Percentiles rank a stretch among this genome's conserved stretches.
These are phyloP conservation scores for Fusarium cyanostomum DNA, from an alignment of 2,329 filamentous ascomycete genomes.

Conservation along the genomic window DNA sequence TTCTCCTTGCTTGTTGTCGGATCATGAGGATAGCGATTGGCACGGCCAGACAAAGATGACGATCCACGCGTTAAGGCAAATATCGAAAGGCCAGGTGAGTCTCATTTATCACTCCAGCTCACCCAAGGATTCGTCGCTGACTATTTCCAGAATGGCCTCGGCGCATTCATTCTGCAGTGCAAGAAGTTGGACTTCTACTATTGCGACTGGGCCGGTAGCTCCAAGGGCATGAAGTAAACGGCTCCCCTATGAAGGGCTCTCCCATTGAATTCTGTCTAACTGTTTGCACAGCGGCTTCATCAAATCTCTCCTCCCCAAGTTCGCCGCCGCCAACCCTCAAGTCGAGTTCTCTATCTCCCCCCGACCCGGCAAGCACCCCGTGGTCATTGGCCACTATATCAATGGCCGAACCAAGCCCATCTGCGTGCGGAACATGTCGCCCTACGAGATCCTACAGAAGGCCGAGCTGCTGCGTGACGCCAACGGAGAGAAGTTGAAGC, in stretches of 20 bases:
- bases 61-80: slow-evolving; percentile 61
- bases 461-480: slow-evolving; percentile 76
- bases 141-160: slow-evolving; percentile 82
- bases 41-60: slow-evolving; percentile 59
- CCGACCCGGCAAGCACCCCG: slow-evolving; percentile 87
- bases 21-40: slow-evolving; percentile 42
- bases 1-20: slow-evolving; percentile 34
- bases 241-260: too few species aligned
- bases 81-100: slow-evolving; percentile 64
- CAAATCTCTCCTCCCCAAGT: slow-evolving; percentile 76
- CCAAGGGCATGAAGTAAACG: slow-evolving; percentile 89
- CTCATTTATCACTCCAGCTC: not conserved
- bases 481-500: slow-evolving; percentile 77
- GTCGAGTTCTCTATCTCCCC: slow-evolving; percentile 94
- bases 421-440: slow-evolving; percentile 87
- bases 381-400: slow-evolving; percentile 90
- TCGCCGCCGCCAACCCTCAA: slow-evolving; percentile 83
- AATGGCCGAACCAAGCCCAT: slow-evolving; percentile 87
- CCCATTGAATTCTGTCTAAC: slow-evolving; percentile 39
- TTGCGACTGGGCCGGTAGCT: slow-evolving; percentile 95
- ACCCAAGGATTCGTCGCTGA: slow-evolving; percentile 21
- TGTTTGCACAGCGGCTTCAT: slow-evolving; percentile 74
- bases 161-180: slow-evolving; percentile 97
- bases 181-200: slow-evolving; percentile 96
- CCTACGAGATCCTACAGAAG: slow-evolving; percentile 83